Evolutionary conservation across 495 filamentous ascomycete genomes (phyloP), one percentile per base, ranked within the genome.

Genomic region (Penicillium taxi): DNA sequence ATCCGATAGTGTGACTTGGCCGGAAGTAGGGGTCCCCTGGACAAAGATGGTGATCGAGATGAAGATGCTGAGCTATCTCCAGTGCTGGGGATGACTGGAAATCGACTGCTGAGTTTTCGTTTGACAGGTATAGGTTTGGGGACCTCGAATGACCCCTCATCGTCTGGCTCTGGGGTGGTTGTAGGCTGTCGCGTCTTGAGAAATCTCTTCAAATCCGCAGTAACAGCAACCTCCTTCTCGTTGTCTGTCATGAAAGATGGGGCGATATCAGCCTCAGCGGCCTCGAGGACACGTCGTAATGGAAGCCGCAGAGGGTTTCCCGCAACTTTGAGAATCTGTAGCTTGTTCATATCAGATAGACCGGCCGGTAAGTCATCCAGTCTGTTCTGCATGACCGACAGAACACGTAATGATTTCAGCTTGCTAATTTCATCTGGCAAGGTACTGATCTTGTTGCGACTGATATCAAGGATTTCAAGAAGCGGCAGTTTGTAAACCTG

Each of bases 391-490:
- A 81, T 81, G 40, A 95, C 63, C 12, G 82, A 84, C 7, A 93
- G 63, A 9, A 88, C 84, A 44, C 86, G 82, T 39, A 87, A 61
- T 2, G 78, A 81, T 25, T 74, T 82, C 37, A 96, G 63, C 44
- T 78, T 86, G 40, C 73, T 77, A 28, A 96, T 82, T 38, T 85
- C 82, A 27, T 80, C 77, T 1, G 90, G 88, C 6, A 96, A 72
- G 9, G 74, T 64, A 20, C 69, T 74, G 31, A 96, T 75, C 50
- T 81, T 83, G 52, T 96, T 96, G 34, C 80, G 71, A 50, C 89
- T 87, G 11, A 96, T 67, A 64, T 96, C 90, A 29, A 96, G 72
- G 36, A 96, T 93, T 56, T 96, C 88, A 20, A 96, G 77, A 11
- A 86, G 80, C 12, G 81, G 78, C 37, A 96, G 68, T 51, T 86